These are phyloP conservation scores for Candida argentea DNA, from an alignment of 805 yeast genomes.

Conservation along the genomic window DNA sequence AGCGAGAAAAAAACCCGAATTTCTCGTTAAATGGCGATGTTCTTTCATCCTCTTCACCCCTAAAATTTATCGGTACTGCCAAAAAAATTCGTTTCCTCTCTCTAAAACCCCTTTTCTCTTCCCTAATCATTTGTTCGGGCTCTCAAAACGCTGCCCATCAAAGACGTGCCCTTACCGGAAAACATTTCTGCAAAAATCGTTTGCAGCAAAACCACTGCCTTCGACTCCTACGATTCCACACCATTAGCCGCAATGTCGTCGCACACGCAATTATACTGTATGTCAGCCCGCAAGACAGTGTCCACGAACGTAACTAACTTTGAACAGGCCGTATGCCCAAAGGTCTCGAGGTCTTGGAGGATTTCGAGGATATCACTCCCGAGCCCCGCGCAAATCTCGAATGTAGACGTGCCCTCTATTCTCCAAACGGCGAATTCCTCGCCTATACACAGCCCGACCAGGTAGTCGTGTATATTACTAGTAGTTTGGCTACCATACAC, in stretches of 20 bases:
- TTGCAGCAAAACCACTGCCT: too few relatives aligned
- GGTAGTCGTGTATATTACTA: constrained; percentile 51
- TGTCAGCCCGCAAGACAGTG: constrained; percentile 7
- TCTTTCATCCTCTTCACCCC: too few relatives aligned
- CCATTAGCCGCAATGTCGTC: constrained; percentile 23
- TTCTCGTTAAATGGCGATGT: too few relatives aligned
- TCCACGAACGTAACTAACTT: constrained; percentile 10
- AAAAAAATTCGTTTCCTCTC: too few relatives aligned
- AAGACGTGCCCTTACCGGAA: too few relatives aligned
- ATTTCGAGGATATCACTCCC: constrained; percentile 26
- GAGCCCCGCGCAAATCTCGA: constrained; percentile 31
- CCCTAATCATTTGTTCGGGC: too few relatives aligned
- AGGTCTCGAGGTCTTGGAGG: constrained; percentile 17
- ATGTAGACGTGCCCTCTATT: constrained; percentile 55
- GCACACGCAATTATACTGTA: constrained; percentile 30
- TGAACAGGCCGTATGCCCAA: constrained; percentile 18
- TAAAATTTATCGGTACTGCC: too few relatives aligned
- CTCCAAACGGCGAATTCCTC: constrained; percentile 57
- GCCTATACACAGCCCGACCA: constrained; percentile 62
- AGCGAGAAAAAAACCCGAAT: too few relatives aligned
- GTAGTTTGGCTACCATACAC: constrained; percentile 33
- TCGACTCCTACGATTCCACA: too few relatives aligned
- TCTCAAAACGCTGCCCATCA: too few relatives aligned
- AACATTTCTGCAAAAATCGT: too few relatives aligned
- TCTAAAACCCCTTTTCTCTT: too few relatives aligned